Base-by-base conservation (phyloP, 2,329 filamentous ascomycete genomes). In the Ophiostoma quercus region DNA sequence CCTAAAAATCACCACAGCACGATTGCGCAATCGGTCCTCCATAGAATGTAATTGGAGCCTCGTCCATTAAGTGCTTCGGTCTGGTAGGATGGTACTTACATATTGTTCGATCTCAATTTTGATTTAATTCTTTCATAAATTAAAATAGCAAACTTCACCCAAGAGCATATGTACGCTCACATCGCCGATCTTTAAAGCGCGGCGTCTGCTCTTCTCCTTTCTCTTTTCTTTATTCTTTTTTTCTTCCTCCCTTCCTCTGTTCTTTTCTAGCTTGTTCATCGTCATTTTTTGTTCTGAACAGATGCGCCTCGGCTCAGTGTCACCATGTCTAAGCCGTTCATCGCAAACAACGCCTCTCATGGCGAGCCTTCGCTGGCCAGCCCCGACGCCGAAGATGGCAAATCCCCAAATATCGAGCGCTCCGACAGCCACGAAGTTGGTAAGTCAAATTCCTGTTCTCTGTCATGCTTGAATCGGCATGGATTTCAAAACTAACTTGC, bases 381-480 rank as follows among this genome's bases (percentile, higher is more conserved):
- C 32, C 37, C 51, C n/a, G 37, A 66, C 5, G 63, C 51, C 3
- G 63, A 66, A n/a, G 63, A 66, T 66, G 63, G 34, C 63, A 41
- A 66, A n/a, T 8, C 5, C 4, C 1, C 16, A 9, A 19, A 63
- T 63, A 29, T 37, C 29, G 16, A 63, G 25, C 60, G 32, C 32
- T n/a, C 29, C 25, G 60, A 37, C 60, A 63, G 60, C 60, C 60
- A 63, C 32, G 60, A 63, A 63, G 14, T 63, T 63, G 60, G 60
- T 63, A 37, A 63, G 60, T 12, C 32, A 32, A 12, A 29, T 12
- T 60, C 0, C 22, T 22, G 12, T 63, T 37, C 1, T 14, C 39
- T 41, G 3, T 9, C 29, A 34, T 16, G 25, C 60, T 63, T 29
- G 54, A 19, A 0, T 60, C 54, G 25, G 25, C 43, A 29, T 14